A percentile compares a stretch with the other conserved stretches of the same genome.
These are phyloP conservation scores for Toxicodendron radicans DNA, from an alignment of 345 rosid species.

Conservation along the genomic window DNA sequence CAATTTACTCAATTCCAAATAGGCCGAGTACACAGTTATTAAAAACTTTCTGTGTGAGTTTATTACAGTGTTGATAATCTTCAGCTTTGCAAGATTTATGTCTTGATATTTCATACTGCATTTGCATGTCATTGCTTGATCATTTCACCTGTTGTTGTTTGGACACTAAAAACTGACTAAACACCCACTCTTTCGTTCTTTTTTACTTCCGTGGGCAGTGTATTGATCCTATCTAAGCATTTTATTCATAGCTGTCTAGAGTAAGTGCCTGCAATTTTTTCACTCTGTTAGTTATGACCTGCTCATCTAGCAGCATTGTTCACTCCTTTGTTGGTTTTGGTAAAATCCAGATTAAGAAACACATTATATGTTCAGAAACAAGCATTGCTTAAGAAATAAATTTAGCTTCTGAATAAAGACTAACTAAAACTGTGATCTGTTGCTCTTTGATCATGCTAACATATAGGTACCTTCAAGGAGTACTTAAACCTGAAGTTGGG, in stretches of 20 bases:
- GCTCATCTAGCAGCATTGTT: not conserved
- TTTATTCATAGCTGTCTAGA: not conserved
- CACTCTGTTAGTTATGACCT: not conserved
- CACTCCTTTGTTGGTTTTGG: not conserved
- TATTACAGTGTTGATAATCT: not conserved
- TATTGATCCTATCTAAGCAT: not conserved
- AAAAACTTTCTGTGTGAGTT: not conserved
- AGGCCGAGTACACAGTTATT: not conserved
- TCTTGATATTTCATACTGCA: not conserved
- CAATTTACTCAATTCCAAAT: too few relatives aligned
- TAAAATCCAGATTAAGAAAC: not conserved
- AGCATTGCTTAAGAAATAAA: not conserved
- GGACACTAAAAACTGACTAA: not conserved
- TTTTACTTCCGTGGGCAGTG: not conserved
- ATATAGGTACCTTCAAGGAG: slow-evolving; percentile 45
- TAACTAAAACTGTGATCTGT: not conserved
- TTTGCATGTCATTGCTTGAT: not conserved
- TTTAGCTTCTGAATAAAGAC: slow-evolving; percentile 1
- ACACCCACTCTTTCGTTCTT: not conserved
- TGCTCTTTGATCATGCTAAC: not conserved
- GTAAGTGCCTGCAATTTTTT: not conserved
- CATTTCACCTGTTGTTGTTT: not conserved
- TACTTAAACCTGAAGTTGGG: slow-evolving; percentile 36
- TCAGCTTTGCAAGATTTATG: not conserved
- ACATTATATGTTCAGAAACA: not conserved